Percentiles rank a stretch among this genome's conserved stretches.
phyloP scores from a whole-genome alignment of 495 filamentous ascomycete genomes.

The Amorphotheca resinae region DNA sequence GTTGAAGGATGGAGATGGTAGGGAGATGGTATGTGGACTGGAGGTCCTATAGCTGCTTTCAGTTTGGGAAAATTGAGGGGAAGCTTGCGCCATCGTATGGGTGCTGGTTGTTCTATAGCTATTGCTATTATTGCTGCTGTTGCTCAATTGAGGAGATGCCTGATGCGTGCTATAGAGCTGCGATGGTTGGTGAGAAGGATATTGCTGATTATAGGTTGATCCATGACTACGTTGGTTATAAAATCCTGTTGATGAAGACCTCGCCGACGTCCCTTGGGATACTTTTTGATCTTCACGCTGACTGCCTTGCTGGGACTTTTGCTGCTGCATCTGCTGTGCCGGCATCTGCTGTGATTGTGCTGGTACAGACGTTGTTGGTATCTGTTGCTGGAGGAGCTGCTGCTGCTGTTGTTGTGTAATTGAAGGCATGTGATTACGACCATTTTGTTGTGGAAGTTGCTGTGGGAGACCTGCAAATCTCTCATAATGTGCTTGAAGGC shows the following conservation, averaged over 20 bases:
- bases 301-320: conserved; percentile 18
- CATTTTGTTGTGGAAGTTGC: conserved; percentile 15
- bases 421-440: conserved; percentile 16
- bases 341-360: conserved; percentile 20
- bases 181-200: conserved; percentile 19
- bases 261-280: conserved; percentile 5
- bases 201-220: conserved; percentile 16
- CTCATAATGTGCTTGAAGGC: conserved; percentile 31
- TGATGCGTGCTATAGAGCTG: conserved; percentile 16
- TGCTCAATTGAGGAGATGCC: conserved; percentile 19
- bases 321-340: conserved; percentile 17
- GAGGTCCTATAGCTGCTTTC: conserved; percentile 22
- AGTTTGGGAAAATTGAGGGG: conserved; percentile 17
- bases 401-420: conserved; percentile 21
- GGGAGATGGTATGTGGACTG: conserved; percentile 20
- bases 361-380: conserved; percentile 7
- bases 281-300: conserved; percentile 17
- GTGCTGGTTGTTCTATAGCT: conserved; percentile 13
- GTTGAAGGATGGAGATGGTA: conserved; percentile 18
- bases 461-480: conserved; percentile 25
- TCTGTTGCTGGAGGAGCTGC: conserved; percentile 19
- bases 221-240: conserved; percentile 16
- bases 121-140: too few relatives aligned
- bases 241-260: conserved; percentile 12
- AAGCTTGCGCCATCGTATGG: conserved; percentile 16